A percentile compares a stretch with the other conserved stretches of the same genome.
phyloP scores from a whole-genome alignment of 495 filamentous ascomycete genomes.

The Xylaria curta region DNA sequence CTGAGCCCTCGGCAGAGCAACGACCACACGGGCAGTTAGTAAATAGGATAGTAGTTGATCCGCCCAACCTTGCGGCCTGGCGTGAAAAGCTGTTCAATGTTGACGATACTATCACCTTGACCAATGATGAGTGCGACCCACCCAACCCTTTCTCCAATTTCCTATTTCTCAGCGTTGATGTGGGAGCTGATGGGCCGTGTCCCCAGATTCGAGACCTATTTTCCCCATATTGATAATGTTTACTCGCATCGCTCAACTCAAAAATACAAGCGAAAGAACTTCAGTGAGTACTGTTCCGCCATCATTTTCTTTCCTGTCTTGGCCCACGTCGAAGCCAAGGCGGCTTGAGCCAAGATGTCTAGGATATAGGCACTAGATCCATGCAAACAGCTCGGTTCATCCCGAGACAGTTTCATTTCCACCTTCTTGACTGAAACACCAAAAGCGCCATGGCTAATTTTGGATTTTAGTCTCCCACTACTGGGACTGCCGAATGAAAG shows the following conservation, averaged over 20 bases:
- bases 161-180: slow-evolving; percentile 26
- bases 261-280: slow-evolving; percentile 81
- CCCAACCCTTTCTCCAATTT: slow-evolving; percentile 5
- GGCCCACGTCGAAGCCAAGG: background rate
- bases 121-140: slow-evolving; percentile 74
- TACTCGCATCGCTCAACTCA: slow-evolving; percentile 92
- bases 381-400: background rate
- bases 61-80: slow-evolving; percentile 76
- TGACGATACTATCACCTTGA: slow-evolving; percentile 74
- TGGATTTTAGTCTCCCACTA: slow-evolving; percentile 71
- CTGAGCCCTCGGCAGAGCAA: slow-evolving; percentile 40
- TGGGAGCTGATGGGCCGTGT: slow-evolving; percentile 1
- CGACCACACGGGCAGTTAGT: slow-evolving; percentile 61
- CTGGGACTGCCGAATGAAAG: slow-evolving; percentile 90
- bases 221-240: slow-evolving; percentile 89
- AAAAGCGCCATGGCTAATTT: slow-evolving; percentile 11
- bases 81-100: slow-evolving; percentile 78
- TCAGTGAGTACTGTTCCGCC: slow-evolving; percentile 40
- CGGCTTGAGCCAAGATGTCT: background rate
- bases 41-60: slow-evolving; percentile 66
- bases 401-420: background rate
- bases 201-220: slow-evolving; percentile 82
- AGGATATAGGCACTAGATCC: background rate
- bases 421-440: background rate
- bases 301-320: background rate